phyloP scores from a whole-genome alignment of 768 basidiomycete species.

The Mycena maculata region DNA sequence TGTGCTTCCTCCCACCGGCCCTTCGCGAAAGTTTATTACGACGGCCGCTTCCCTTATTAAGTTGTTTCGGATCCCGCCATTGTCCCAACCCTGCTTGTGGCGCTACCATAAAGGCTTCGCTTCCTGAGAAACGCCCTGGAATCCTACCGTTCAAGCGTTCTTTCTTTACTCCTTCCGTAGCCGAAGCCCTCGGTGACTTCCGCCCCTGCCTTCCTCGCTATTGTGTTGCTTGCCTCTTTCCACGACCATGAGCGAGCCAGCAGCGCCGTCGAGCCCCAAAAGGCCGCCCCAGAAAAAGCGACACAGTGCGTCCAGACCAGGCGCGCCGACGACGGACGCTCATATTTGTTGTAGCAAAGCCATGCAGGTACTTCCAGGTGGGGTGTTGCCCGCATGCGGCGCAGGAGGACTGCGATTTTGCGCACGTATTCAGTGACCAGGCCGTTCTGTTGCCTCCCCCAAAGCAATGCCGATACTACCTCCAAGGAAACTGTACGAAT shows the following conservation, averaged over 20 bases:
- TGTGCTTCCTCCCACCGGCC: background rate
- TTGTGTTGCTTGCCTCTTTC: constrained; percentile 14
- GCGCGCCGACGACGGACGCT: background rate
- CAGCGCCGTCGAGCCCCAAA: constrained; percentile 10
- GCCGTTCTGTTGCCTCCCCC: constrained; percentile 7
- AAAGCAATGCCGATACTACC: constrained; percentile 32
- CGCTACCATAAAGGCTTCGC: constrained; percentile 11
- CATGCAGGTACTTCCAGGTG: constrained; percentile 31
- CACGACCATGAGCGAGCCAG: constrained; percentile 21
- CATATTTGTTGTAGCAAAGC: constrained; percentile 22
- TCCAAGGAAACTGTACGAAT: constrained; percentile 31
- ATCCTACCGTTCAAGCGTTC: background rate
- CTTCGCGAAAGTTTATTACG: constrained; percentile 15
- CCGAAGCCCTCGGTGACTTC: constrained; percentile 21
- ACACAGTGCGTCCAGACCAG: constrained; percentile 27
- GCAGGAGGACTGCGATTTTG: constrained; percentile 36
- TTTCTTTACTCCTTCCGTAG: constrained; percentile 15
- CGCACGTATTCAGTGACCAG: constrained; percentile 30
- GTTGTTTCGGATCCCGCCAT: constrained; percentile 26
- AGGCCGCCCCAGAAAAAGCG: constrained; percentile 33
- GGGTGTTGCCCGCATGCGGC: constrained; percentile 25
- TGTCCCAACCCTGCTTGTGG: constrained; percentile 19
- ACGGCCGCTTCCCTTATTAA: background rate
- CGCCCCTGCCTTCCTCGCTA: constrained; percentile 9
- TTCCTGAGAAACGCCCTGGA: background rate